A percentile compares a stretch with the other conserved stretches of the same genome.
These are phyloP conservation scores for Plectosphaerella plurivora DNA, from an alignment of 2,329 filamentous ascomycete species.

Conservation along the genomic window DNA sequence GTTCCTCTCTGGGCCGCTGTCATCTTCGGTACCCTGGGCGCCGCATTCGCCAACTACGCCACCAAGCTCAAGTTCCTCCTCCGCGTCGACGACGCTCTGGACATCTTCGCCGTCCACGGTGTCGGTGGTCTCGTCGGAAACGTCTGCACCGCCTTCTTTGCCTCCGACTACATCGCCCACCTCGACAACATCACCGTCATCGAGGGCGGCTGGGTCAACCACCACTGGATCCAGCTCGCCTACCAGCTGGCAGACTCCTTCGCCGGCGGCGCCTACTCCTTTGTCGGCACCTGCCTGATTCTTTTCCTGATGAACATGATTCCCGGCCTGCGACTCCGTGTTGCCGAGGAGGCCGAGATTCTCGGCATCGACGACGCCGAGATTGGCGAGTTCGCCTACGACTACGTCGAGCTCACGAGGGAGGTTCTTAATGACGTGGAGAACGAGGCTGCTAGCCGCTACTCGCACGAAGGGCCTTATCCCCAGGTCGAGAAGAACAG, in stretches of 20 bases:
- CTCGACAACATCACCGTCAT: constrained; percentile 69
- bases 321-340: constrained; percentile 70
- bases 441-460: constrained; percentile 37
- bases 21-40: constrained; percentile 72
- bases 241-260: constrained; percentile 82
- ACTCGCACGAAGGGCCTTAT: constrained; percentile 35
- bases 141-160: constrained; percentile 76
- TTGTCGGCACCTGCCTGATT: constrained; percentile 72
- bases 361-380: constrained; percentile 85
- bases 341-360: constrained; percentile 72
- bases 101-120: constrained; percentile 82
- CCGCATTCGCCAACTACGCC: constrained; percentile 78
- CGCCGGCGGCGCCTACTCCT: constrained; percentile 72
- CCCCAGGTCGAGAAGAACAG: constrained; percentile 44
- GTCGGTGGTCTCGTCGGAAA: constrained; percentile 77
- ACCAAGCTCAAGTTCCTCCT: constrained; percentile 87
- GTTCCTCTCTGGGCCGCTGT: constrained; percentile 83
- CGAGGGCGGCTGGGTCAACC: constrained; percentile 75
- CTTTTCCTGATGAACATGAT: constrained; percentile 76
- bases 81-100: constrained; percentile 76
- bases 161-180: constrained; percentile 77
- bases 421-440: constrained; percentile 45
- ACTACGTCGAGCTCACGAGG: constrained; percentile 80
- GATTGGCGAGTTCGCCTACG: constrained; percentile 93
- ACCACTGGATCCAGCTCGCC: constrained; percentile 76